Percentiles rank a stretch among this genome's conserved stretches.
These are phyloP conservation scores for Trichoderma semiorbis DNA, from an alignment of 2,329 filamentous ascomycete species.

Conservation along the genomic window DNA sequence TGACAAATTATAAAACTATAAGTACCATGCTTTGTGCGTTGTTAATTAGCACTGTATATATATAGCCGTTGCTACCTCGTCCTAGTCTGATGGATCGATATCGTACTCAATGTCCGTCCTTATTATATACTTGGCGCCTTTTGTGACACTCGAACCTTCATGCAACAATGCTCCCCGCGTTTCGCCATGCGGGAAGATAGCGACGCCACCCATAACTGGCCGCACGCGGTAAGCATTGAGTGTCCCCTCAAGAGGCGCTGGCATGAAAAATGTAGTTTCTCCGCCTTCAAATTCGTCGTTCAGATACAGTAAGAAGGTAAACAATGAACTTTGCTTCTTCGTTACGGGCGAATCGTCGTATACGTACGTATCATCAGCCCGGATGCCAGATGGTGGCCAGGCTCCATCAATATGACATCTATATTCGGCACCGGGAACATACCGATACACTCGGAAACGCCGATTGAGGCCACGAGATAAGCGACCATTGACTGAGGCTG, in stretches of 20 bases:
- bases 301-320: conserved; percentile 66
- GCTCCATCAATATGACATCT: conserved; percentile 68
- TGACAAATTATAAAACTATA: too few relatives aligned
- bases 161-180: conserved; percentile 62
- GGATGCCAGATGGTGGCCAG: conserved; percentile 67
- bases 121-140: conserved; percentile 66
- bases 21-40: too few relatives aligned
- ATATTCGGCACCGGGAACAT: conserved; percentile 70
- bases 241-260: conserved; percentile 58
- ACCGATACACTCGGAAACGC: conserved; percentile 68
- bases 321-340: conserved; percentile 62
- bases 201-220: conserved; percentile 65
- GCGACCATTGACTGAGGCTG: conserved; percentile 52
- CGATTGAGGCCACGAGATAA: conserved; percentile 62
- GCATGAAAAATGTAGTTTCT: conserved; percentile 69
- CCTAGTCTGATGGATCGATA: conserved; percentile 37
- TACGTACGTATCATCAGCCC: conserved; percentile 55
- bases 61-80: not conserved
- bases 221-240: conserved; percentile 68
- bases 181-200: conserved; percentile 68
- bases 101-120: conserved; percentile 70
- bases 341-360: conserved; percentile 62
- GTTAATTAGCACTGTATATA: too few relatives aligned
- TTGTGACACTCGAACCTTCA: conserved; percentile 67
- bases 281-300: conserved; percentile 71